phyloP scores from a whole-genome alignment of 2,329 filamentous ascomycete species.

The Diatrype stigma region DNA sequence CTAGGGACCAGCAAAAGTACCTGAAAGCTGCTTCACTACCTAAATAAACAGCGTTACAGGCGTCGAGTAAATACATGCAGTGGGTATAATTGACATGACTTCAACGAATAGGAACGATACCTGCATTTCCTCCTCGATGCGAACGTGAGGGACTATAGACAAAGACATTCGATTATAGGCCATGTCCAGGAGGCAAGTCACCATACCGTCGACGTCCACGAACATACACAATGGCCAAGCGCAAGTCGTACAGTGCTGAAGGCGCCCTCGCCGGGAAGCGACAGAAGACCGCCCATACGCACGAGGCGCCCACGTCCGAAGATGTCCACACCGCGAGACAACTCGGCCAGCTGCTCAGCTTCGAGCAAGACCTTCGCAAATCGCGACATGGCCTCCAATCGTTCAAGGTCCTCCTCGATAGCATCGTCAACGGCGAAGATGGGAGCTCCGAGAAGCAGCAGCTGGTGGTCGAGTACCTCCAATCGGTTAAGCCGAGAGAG shows the following conservation, averaged over 20 bases:
- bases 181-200: too few relatives aligned
- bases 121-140: too few relatives aligned
- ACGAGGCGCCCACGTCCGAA: conserved; percentile 55
- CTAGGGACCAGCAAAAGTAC: conserved; percentile 12
- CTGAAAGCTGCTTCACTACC: not conserved
- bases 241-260: conserved; percentile 23
- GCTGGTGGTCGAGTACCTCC: conserved; percentile 68
- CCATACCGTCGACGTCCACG: too few relatives aligned
- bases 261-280: conserved; percentile 47
- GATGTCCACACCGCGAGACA: conserved; percentile 62
- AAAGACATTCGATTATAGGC: too few relatives aligned
- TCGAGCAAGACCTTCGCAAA: conserved; percentile 65
- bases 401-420: conserved; percentile 62
- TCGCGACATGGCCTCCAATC: conserved; percentile 77
- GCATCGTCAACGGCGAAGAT: conserved; percentile 50
- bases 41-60: not conserved
- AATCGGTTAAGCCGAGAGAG: conserved; percentile 46
- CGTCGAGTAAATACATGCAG: too few relatives aligned
- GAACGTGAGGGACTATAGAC: not conserved
- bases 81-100: too few relatives aligned
- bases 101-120: too few relatives aligned
- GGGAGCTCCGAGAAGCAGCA: conserved; percentile 45
- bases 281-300: conserved; percentile 45
- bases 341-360: conserved; percentile 63
- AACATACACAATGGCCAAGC: conserved; percentile 23